phyloP scores from a whole-genome alignment of 257 asterid genomes.

The Solanum habrochaites region DNA sequence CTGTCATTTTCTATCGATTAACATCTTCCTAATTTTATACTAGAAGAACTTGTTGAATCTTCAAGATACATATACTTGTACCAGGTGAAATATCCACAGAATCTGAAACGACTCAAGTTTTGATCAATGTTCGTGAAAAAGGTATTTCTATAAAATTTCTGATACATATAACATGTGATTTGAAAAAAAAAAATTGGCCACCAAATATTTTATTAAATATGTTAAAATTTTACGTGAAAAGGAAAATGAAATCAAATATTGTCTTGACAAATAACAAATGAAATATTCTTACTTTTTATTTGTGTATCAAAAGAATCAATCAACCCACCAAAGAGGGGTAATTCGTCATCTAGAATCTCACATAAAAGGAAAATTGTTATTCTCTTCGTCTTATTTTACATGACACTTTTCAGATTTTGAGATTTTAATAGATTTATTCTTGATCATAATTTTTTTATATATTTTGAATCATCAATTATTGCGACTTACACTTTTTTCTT shows the following conservation, averaged over 20 bases:
- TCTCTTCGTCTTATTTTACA: rapidly evolving
- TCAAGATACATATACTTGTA: neutral
- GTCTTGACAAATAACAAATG: neutral
- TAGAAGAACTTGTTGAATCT: too few species aligned
- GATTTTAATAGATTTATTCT: too few species aligned
- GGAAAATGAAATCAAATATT: neutral
- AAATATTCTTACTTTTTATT: too few species aligned
- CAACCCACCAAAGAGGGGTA: neutral
- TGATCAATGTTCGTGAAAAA: rapidly evolving
- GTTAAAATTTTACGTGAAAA: neutral
- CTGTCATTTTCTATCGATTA: rapidly evolving
- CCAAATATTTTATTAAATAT: neutral
- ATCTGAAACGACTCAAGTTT: rapidly evolving
- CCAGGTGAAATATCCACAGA: rapidly evolving
- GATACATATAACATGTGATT: neutral
- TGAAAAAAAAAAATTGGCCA: neutral
- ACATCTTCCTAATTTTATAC: too few species aligned
- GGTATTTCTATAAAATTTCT: too few species aligned
- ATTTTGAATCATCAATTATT: too few species aligned
- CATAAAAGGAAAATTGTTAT: neutral
- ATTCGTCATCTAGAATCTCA: neutral
- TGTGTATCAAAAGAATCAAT: neutral
- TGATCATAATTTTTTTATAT: rapidly evolving
- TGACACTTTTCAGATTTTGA: too few species aligned
- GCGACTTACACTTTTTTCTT: too few species aligned